Base-by-base conservation (phyloP, 805 yeast species). In the Teunomyces funiuensis region DNA sequence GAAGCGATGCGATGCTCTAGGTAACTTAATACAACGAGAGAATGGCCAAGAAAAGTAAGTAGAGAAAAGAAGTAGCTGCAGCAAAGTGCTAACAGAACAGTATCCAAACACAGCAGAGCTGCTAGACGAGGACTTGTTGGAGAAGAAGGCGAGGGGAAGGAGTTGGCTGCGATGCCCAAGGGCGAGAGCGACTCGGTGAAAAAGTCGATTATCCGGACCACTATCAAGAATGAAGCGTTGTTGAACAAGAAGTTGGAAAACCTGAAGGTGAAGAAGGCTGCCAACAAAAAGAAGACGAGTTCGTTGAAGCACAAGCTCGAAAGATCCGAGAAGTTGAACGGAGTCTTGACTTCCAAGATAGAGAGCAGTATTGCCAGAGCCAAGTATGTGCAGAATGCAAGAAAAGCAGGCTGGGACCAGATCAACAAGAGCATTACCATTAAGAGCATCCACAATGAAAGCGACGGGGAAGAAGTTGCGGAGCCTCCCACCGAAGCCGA, bases 401-500 rank as follows among this genome's bases (percentile, higher is more conserved):
- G 93, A 60, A 84, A 83, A 58, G 65, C 86, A 0, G 83, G 79
- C 11, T 85, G 91, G 93, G 89, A 83, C 37, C 65, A 71, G 33
- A 82, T 83, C 41, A 85, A 83, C 55, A 67, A 74, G 43, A 58
- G 61, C 22, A 73, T 80, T 8, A 71, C 57, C 42, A 59, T 61
- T 19, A 50, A 44, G 30, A 50, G 10, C 13, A 6, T 25, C 13
- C 10, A 13, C 10, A 7, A 49, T 36, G 43, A 42, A 6, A 49
- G 36, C 8, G 39, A 29, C 9, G 36, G 40, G 31, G 15, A 39
- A 33, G 29, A 30, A 17, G 46, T 10, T 23, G 39, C 45, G 1
- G 31, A 36, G 11, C 55, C 42, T 7, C 42, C 47, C 31, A 49
- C 61, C 7, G 56, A 42, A 15, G 57, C 48, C 22, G 54, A 63